A percentile compares a stretch with the other conserved stretches of the same genome.
Evolutionary conservation across 2,329 filamentous ascomycete genomes (phyloP).

Genomic region (Botrytis aclada): DNA sequence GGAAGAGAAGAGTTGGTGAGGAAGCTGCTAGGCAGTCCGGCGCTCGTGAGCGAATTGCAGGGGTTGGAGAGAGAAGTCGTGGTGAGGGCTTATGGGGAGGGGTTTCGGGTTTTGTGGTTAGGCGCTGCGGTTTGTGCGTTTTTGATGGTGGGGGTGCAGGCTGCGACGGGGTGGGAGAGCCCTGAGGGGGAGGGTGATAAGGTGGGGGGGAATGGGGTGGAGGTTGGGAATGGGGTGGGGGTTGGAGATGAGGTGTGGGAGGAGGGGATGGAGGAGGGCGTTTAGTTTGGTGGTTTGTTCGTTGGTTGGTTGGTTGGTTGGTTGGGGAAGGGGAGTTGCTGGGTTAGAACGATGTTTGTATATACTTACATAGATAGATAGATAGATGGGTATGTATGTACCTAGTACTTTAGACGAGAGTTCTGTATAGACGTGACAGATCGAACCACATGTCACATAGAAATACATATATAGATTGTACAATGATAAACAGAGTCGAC

Average conservation of each 20-base stretch:
- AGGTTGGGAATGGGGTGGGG: slow-evolving; percentile 11
- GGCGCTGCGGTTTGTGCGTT: slow-evolving; percentile 49
- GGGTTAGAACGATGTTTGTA: neutral
- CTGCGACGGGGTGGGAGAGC: slow-evolving; percentile 54
- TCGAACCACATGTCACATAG: neutral
- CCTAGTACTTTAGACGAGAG: neutral
- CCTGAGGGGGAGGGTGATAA: neutral
- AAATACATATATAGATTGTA: neutral
- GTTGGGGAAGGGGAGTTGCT: neutral
- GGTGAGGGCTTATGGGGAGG: slow-evolving; percentile 51
- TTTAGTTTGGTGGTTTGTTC: neutral
- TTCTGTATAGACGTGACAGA: neutral
- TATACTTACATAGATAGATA: neutral
- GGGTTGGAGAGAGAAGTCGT: slow-evolving; percentile 52
- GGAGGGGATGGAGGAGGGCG: slow-evolving; percentile 17
- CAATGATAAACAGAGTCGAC: too few relatives aligned
- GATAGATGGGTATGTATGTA: neutral
- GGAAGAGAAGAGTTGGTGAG: slow-evolving; percentile 46
- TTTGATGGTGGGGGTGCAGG: slow-evolving; percentile 51
- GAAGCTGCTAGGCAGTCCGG: slow-evolving; percentile 57
- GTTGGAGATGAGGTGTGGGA: slow-evolving; percentile 15
- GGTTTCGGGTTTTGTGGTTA: slow-evolving; percentile 51
- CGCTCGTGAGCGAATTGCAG: slow-evolving; percentile 47
- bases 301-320: neutral
- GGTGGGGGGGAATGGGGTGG: neutral